phyloP scores from a whole-genome alignment of 2,329 filamentous ascomycete species.

The Phaeosphaeriaceae sp. region DNA sequence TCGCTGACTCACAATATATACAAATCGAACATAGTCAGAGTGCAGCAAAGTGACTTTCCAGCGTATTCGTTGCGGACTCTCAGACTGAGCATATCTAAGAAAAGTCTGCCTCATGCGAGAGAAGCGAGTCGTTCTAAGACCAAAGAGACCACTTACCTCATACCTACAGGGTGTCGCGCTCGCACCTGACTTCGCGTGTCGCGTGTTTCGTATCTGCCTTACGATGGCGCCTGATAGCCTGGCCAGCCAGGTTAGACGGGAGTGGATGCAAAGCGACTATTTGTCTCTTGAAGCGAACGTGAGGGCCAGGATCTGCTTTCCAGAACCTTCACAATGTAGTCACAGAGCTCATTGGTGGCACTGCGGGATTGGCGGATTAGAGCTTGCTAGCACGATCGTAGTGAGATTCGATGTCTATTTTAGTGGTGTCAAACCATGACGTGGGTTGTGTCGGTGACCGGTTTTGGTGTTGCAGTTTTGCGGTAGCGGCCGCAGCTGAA shows the following conservation, averaged over 20 bases:
- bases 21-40: neutral
- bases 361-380: neutral
- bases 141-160: constrained; percentile 11
- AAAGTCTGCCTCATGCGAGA: constrained; percentile 25
- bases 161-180: constrained; percentile 9
- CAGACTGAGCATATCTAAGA: constrained; percentile 2
- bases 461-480: neutral
- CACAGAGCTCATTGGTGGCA: neutral
- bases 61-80: constrained; percentile 4
- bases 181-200: constrained; percentile 35
- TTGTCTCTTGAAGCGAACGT: neutral
- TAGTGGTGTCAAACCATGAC: neutral
- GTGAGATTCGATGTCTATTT: neutral
- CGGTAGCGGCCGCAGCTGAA: neutral
- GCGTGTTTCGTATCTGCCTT: constrained; percentile 21
- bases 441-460: constrained; percentile 1
- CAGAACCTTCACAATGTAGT: neutral
- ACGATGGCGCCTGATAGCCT: constrained; percentile 7
- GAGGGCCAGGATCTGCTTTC: neutral
- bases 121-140: neutral
- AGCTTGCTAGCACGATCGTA: neutral
- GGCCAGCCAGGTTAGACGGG: constrained; percentile 2
- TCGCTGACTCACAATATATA: neutral
- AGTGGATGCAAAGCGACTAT: neutral
- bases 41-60: neutral